Evolutionary conservation across 805 yeast species (phyloP).

Genomic region (Saturnispora galanensis): DNA sequence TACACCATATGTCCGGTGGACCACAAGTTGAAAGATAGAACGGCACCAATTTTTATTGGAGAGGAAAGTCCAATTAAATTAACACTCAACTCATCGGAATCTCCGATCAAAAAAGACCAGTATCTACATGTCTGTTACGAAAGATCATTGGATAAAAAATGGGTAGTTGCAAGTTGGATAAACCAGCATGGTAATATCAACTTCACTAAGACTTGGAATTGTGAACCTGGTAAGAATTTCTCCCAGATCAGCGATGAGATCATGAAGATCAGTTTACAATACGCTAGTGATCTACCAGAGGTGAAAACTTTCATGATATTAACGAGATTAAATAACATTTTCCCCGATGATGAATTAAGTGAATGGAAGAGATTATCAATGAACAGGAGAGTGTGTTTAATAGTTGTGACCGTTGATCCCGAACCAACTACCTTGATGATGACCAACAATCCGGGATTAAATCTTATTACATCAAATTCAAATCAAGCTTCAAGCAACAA

Average conservation of each 20-base stretch:
- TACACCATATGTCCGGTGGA: constrained; percentile 47
- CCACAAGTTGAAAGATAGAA: constrained; percentile 20
- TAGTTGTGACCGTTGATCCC: constrained; percentile 60
- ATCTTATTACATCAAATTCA: neutral
- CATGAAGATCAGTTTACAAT: constrained; percentile 46
- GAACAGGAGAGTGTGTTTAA: constrained; percentile 44
- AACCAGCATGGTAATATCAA: constrained; percentile 64
- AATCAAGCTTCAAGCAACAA: constrained; percentile 21
- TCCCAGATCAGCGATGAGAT: constrained; percentile 56
- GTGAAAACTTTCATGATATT: constrained; percentile 56
- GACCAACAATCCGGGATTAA: constrained; percentile 16
- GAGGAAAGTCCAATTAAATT: constrained; percentile 34
- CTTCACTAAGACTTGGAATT: constrained; percentile 56
- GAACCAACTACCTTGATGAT: constrained; percentile 37
- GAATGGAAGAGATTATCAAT: constrained; percentile 71
- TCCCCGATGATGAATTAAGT: constrained; percentile 73
- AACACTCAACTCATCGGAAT: constrained; percentile 28
- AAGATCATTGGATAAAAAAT: constrained; percentile 65
- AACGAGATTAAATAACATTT: constrained; percentile 60
- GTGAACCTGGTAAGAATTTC: constrained; percentile 27
- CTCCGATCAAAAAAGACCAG: constrained; percentile 53
- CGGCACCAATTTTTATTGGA: constrained; percentile 30
- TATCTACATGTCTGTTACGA: constrained; percentile 82
- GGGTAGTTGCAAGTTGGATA: constrained; percentile 86
- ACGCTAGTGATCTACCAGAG: constrained; percentile 30